Conservation (phyloP, 108 stramenopile species). For the Asterionellopsis glacialis region DNA sequence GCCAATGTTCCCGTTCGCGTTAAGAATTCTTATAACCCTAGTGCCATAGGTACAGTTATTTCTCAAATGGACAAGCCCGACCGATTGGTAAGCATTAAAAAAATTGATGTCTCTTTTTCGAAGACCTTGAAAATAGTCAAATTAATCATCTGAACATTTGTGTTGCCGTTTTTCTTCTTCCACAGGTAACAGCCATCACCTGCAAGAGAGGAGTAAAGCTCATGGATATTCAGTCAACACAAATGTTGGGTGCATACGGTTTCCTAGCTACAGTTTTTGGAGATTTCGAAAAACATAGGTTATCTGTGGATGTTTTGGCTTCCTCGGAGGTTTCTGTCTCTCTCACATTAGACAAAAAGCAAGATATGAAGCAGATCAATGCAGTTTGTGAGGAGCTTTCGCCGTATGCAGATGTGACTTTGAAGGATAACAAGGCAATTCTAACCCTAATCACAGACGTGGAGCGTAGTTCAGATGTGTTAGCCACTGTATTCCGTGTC, state of each 20-base stretch:
- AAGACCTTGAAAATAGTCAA: neutral
- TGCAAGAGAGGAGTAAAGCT: conserved; percentile 85
- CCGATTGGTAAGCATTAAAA: conserved; percentile 37
- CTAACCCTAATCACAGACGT: conserved; percentile 94
- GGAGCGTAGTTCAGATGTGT: conserved; percentile 74
- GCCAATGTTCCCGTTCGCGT: conserved; percentile 88
- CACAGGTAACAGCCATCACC: conserved; percentile 93
- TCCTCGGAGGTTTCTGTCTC: conserved; percentile 96
- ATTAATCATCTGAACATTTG: neutral
- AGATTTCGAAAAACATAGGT: conserved; percentile 88
- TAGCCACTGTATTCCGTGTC: conserved; percentile 91
- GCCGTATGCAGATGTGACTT: conserved; percentile 59
- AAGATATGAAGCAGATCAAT: conserved; percentile 40
- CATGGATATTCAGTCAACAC: conserved; percentile 86
- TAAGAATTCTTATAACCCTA: conserved; percentile 97
- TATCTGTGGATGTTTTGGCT: conserved; percentile 99
- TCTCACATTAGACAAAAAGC: conserved; percentile 94
- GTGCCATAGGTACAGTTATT: conserved; percentile 88
- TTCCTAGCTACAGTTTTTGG: conserved; percentile 90
- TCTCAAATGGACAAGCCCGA: conserved; percentile 29
- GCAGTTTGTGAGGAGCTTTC: conserved; percentile 46
- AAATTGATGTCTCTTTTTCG: neutral
- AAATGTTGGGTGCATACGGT: conserved; percentile 97
- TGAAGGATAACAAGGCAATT: conserved; percentile 70
- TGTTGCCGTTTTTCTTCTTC: neutral